Evolutionary conservation across 495 filamentous ascomycete genomes (phyloP).

Genomic region (Aspergillus hancockii): DNA sequence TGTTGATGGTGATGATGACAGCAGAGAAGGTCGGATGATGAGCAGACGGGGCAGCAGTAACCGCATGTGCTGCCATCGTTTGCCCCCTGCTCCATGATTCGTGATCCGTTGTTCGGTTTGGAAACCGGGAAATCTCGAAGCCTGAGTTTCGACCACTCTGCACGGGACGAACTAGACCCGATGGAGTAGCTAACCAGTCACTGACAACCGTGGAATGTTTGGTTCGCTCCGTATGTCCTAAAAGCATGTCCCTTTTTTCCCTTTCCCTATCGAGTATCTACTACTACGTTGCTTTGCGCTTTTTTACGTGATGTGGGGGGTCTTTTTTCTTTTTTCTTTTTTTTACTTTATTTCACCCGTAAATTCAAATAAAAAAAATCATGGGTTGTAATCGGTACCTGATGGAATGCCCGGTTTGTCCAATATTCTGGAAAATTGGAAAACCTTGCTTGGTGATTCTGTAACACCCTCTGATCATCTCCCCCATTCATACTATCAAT

Average conservation of each 20-base stretch:
- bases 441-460: neutral
- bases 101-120: constrained; percentile 3
- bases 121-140: constrained; percentile 3
- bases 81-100: constrained; percentile 2
- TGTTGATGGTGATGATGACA: neutral
- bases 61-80: neutral
- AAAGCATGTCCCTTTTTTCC: neutral
- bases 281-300: neutral
- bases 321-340: neutral
- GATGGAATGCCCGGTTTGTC: neutral
- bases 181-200: neutral
- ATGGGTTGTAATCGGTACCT: neutral
- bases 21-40: constrained; percentile 6
- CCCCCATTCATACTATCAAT: neutral
- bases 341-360: neutral
- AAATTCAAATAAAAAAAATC: neutral
- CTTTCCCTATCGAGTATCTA: neutral
- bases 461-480: neutral
- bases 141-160: constrained; percentile 1
- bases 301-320: neutral
- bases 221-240: neutral
- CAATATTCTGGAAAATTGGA: neutral
- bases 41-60: neutral
- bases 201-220: neutral
- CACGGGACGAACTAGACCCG: neutral